phyloP scores from a whole-genome alignment of 768 basidiomycete genomes.

The Russula abietina region DNA sequence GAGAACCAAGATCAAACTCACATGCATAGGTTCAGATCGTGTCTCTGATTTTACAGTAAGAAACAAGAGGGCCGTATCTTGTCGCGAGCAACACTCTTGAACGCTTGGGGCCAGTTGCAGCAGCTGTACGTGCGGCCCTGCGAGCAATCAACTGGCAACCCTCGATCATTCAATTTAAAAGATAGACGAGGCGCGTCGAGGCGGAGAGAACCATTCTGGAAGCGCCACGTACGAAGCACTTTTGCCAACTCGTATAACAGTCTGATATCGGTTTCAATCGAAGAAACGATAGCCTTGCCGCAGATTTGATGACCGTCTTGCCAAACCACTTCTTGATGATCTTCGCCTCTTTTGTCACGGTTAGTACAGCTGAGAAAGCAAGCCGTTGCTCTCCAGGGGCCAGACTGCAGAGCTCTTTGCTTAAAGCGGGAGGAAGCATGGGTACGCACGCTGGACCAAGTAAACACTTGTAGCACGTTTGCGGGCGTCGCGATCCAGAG shows the following conservation, averaged over 20 bases:
- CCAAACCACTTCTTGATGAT: conserved; percentile 89
- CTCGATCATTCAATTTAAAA: conserved; percentile 76
- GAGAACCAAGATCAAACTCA: too few species aligned
- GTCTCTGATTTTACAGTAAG: too few species aligned
- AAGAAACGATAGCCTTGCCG: conserved; percentile 68
- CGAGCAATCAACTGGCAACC: conserved; percentile 73
- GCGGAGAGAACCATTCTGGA: conserved; percentile 73
- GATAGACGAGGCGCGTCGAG: conserved; percentile 62
- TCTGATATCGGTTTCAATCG: conserved; percentile 72
- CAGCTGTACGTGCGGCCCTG: conserved; percentile 81
- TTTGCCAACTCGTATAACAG: conserved; percentile 61
- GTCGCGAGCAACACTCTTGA: conserved; percentile 93
- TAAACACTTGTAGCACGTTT: conserved; percentile 97
- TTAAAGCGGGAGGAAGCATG: conserved; percentile 92
- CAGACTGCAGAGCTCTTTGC: conserved; percentile 90
- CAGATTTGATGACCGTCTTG: conserved; percentile 86
- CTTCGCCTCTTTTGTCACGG: conserved; percentile 73
- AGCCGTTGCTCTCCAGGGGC: conserved; percentile 83
- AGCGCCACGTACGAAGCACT: conserved; percentile 65
- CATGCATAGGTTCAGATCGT: too few species aligned
- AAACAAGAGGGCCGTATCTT: too few species aligned
- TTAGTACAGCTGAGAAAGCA: conserved; percentile 86
- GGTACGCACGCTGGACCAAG: conserved; percentile 94
- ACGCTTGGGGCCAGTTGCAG: conserved; percentile 84
- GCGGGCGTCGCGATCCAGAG: conserved; percentile 96